A percentile compares a stretch with the other conserved stretches of the same genome.
These are phyloP conservation scores for Eimeria brunetti DNA, from an alignment of 169 alveolate species.

Conservation along the genomic window DNA sequence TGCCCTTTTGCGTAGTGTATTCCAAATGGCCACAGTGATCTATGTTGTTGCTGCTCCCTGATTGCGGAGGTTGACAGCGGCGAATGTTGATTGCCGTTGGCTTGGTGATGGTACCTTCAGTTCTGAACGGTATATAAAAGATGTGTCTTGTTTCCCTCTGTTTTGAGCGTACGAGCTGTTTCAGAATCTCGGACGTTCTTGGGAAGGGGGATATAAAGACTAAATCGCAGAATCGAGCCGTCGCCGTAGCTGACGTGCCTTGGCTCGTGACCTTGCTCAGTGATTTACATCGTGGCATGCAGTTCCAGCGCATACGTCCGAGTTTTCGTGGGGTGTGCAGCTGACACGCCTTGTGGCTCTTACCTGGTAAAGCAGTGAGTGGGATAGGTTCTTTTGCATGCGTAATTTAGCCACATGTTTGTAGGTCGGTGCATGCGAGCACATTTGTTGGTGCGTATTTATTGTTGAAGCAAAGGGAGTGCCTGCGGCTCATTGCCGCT, in stretches of 20 bases:
- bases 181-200: not conserved
- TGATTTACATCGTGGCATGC: not conserved
- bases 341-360: too few species aligned
- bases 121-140: not conserved
- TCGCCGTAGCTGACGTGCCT: not conserved
- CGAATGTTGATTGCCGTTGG: not conserved
- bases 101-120: not conserved
- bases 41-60: not conserved
- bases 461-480: not conserved
- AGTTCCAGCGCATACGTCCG: too few species aligned
- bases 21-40: not conserved
- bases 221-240: not conserved
- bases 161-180: slow-evolving; percentile 36
- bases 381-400: too few species aligned
- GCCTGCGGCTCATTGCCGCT: not conserved
- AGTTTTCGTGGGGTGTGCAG: too few species aligned
- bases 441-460: not conserved
- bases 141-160: not conserved
- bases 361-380: too few species aligned
- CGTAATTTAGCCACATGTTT: not conserved
- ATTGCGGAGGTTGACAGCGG: not conserved
- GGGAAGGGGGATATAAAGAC: slow-evolving; percentile 53
- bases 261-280: not conserved
- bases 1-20: not conserved
- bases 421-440: not conserved